Conservation (phyloP, 2,329 filamentous ascomycete genomes). For the Lizonia empirigonia region DNA sequence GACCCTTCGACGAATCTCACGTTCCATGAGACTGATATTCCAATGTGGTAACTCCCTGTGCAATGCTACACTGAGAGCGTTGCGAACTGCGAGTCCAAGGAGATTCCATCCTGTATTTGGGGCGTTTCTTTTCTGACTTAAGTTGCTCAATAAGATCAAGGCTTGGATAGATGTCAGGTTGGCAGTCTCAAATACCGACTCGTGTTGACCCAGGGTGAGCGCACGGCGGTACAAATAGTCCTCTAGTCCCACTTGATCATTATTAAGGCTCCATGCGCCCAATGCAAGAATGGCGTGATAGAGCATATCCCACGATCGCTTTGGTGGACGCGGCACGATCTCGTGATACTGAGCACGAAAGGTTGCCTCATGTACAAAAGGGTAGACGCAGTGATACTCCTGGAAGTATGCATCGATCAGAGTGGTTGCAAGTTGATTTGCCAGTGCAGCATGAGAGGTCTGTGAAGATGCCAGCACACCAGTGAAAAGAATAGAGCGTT, state of each 20-base stretch:
- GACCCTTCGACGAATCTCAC: constrained; percentile 30
- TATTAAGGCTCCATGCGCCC: constrained; percentile 32
- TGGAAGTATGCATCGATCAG: constrained; percentile 33
- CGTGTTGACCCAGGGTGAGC: constrained; percentile 31
- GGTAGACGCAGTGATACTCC: constrained; percentile 33
- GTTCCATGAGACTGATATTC: constrained; percentile 34
- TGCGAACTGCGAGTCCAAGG: constrained; percentile 32
- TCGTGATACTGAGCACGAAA: constrained; percentile 37
- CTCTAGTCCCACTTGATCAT: constrained; percentile 30
- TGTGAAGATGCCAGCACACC: constrained; percentile 28
- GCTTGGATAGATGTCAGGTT: constrained; percentile 33
- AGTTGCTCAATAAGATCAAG: constrained; percentile 30
- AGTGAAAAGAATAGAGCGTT: constrained; percentile 21
- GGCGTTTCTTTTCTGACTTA: constrained; percentile 33
- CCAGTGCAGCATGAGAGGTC: constrained; percentile 30
- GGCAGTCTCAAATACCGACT: constrained; percentile 33
- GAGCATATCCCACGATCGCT: constrained; percentile 33
- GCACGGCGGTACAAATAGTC: constrained; percentile 34
- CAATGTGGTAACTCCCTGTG: constrained; percentile 36
- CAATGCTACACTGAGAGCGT: constrained; percentile 32
- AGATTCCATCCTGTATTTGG: constrained; percentile 37
- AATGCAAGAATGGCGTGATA: constrained; percentile 32
- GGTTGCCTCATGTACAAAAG: constrained; percentile 34
- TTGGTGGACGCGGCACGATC: constrained; percentile 29
- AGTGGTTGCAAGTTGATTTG: constrained; percentile 27